Percentiles rank a stretch among this genome's conserved stretches.
Conservation (phyloP, 768 basidiomycete species). For the Amanita rimosa region DNA sequence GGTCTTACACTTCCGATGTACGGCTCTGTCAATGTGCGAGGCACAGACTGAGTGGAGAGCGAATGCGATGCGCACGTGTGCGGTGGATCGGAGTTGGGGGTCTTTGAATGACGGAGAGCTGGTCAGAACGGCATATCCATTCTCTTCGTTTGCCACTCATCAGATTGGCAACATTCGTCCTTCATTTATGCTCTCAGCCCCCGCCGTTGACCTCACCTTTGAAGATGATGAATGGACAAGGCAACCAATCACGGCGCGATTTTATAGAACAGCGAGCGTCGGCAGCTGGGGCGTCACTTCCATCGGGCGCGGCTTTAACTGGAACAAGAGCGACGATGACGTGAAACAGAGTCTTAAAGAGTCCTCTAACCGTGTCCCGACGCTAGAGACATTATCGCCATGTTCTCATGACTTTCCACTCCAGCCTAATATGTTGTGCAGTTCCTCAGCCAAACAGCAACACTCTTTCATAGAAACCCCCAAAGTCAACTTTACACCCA, state of each 20-base stretch:
- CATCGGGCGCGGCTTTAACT: constrained; percentile 74
- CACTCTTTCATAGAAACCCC: constrained; percentile 23
- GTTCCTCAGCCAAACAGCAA: constrained; percentile 25
- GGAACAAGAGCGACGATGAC: constrained; percentile 37
- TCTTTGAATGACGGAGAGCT: constrained; percentile 1
- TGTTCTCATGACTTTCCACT: constrained; percentile 12
- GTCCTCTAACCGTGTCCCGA: constrained; percentile 9
- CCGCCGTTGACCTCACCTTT: constrained; percentile 49
- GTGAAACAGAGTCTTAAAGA: constrained; percentile 9
- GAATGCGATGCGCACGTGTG: constrained; percentile 2
- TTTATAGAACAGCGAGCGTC: constrained; percentile 56
- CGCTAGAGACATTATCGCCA: constrained; percentile 10
- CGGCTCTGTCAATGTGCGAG: not conserved
- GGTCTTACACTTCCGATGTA: not conserved
- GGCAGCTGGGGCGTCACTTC: constrained; percentile 82
- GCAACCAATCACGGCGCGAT: constrained; percentile 32
- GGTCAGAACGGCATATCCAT: not conserved
- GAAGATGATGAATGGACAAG: constrained; percentile 65
- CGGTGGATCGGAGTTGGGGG: constrained; percentile 6
- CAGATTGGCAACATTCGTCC: not conserved
- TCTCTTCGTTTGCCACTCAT: not conserved
- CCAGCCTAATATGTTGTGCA: constrained; percentile 9
- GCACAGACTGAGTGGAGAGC: not conserved
- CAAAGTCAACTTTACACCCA: constrained; percentile 14
- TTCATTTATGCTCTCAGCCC: constrained; percentile 46